A percentile compares a stretch with the other conserved stretches of the same genome.
Evolutionary conservation across 768 basidiomycete genomes (phyloP).

Genomic region (Butyriboletus loyo): DNA sequence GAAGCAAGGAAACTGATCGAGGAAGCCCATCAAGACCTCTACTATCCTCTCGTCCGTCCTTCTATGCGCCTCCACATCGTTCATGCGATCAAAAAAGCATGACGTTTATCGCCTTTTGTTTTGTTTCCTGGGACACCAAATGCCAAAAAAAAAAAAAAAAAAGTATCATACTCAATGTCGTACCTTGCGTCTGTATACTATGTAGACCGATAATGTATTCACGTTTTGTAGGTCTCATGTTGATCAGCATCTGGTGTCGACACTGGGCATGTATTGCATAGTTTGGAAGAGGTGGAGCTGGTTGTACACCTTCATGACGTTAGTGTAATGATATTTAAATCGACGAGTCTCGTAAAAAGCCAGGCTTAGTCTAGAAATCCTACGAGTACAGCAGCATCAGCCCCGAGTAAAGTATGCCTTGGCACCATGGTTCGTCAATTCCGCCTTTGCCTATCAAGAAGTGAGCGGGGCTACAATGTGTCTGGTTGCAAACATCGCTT

Average conservation of each 20-base stretch:
- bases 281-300: not conserved
- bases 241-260: slow-evolving; percentile 2
- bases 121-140: slow-evolving; percentile 18
- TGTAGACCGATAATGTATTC: slow-evolving; percentile 81
- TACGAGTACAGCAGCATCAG: slow-evolving; percentile 35
- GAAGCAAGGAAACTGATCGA: slow-evolving; percentile 55
- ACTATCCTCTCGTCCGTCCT: slow-evolving; percentile 51
- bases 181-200: slow-evolving; percentile 19
- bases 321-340: slow-evolving; percentile 14
- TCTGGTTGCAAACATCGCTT: slow-evolving; percentile 14
- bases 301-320: slow-evolving; percentile 1
- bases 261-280: slow-evolving; percentile 8
- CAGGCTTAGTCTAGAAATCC: not conserved
- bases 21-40: slow-evolving; percentile 64
- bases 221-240: slow-evolving; percentile 52
- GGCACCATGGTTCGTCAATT: slow-evolving; percentile 80
- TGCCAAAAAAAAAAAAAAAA: slow-evolving; percentile 18
- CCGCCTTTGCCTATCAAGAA: slow-evolving; percentile 66
- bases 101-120: not conserved
- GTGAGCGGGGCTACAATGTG: slow-evolving; percentile 4
- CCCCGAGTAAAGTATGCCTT: slow-evolving; percentile 87
- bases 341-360: not conserved
- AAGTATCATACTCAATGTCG: slow-evolving; percentile 26
- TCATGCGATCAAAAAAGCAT: slow-evolving; percentile 43
- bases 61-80: slow-evolving; percentile 58